Evolutionary conservation across 441 rosid genomes (phyloP), one percentile per base, ranked within the genome.

Genomic region (Dalechampia spathulata): DNA sequence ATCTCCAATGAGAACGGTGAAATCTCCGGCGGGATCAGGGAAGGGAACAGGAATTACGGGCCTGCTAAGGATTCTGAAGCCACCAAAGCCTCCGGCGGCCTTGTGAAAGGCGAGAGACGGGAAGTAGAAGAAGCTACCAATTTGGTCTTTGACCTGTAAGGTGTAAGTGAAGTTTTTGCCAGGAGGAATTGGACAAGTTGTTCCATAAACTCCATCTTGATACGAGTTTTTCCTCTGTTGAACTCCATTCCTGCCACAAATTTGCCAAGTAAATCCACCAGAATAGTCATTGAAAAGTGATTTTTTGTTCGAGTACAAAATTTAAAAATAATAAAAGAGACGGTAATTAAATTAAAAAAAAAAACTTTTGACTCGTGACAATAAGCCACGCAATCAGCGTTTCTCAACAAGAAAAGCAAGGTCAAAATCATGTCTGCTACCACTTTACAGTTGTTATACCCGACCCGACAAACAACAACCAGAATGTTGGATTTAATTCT

Each of bases 71-170:
- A 91, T 81, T 62, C 89, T 66, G 66, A 91, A 75, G 23, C 89
- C 94, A 1, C 97, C 96, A 15, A 87, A 90, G 12, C 86, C 97
- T 34, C 97, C 97, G 0, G 95, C 93, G 0, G 97, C 95, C 68
- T 90, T 90, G 76, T 90, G 97, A 74, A 86, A 84, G 0, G 74
- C 89, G 23, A 90, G 96, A n/a, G 97, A 83, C 4, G 97, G 96
- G 73, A 75, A 87, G 72, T 90, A 90, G 69, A 71, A 90, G 58
- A 79, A 90, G 64, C 94, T 90, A 14, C 97, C 97, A 19, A 90
- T 90, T 65, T 90, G 97, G 66, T 90, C 97, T 70, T 90, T 90
- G 54, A 83, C 78, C 67, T 90, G 97, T 55, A 90, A 78, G 40
- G 74, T 80, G 81, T 81, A 90, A 7, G 97, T 90, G 75, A 71